phyloP scores from a whole-genome alignment of 2,329 filamentous ascomycete species.

The Nothophoma quercina region DNA sequence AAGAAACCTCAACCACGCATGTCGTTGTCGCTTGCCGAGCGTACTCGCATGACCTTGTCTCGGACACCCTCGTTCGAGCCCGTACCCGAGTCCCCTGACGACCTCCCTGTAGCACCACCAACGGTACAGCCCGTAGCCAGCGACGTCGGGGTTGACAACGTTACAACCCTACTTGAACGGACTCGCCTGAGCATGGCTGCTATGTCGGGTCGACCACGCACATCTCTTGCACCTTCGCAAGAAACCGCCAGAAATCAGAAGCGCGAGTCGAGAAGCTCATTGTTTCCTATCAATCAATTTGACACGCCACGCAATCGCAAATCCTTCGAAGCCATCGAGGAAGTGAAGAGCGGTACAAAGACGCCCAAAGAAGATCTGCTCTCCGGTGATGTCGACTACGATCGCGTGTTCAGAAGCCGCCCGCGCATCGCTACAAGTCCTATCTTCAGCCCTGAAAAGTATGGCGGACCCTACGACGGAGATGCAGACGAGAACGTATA shows the following conservation, averaged over 20 bases:
- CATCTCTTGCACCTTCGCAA: slow-evolving; percentile 19
- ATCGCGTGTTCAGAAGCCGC: slow-evolving; percentile 83
- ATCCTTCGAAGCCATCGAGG: slow-evolving; percentile 31
- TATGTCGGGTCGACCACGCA: slow-evolving; percentile 51
- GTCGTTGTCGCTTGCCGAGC: slow-evolving; percentile 55
- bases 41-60: slow-evolving; percentile 57
- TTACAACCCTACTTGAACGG: slow-evolving; percentile 68
- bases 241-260: slow-evolving; percentile 27
- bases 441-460: slow-evolving; percentile 45
- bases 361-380: slow-evolving; percentile 75
- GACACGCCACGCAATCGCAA: slow-evolving; percentile 57
- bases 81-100: slow-evolving; percentile 33
- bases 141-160: slow-evolving; percentile 32
- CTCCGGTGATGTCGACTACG: slow-evolving; percentile 74
- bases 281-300: slow-evolving; percentile 64
- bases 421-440: slow-evolving; percentile 83
- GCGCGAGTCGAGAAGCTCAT: slow-evolving; percentile 28
- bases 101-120: slow-evolving; percentile 10
- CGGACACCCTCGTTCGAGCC: slow-evolving; percentile 37
- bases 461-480: slow-evolving; percentile 10
- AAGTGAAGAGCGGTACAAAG: slow-evolving; percentile 35
- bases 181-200: slow-evolving; percentile 82
- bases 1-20: slow-evolving; percentile 49
- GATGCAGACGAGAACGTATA: slow-evolving; percentile 19
- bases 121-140: slow-evolving; percentile 24